These are phyloP conservation scores for Aspergillus chevalieri DNA, from an alignment of 2,329 filamentous ascomycete species.

Conservation along the genomic window DNA sequence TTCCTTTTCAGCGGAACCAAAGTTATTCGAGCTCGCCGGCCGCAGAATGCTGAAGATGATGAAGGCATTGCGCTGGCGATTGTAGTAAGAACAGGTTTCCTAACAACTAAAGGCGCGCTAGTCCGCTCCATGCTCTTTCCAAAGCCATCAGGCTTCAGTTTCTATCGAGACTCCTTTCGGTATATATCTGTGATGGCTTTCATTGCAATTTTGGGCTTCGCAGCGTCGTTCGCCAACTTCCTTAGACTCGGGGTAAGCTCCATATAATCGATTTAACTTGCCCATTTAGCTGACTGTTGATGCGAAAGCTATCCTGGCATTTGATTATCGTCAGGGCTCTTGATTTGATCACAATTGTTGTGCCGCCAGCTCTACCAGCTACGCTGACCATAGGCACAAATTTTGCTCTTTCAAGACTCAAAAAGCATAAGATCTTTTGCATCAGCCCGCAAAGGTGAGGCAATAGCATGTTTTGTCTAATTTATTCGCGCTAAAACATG, in stretches of 20 bases:
- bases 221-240: conserved; percentile 90
- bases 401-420: conserved; percentile 81
- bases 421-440: conserved; percentile 87
- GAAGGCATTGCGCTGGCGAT: conserved; percentile 88
- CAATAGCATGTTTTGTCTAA: not conserved
- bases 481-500: conserved; percentile 4
- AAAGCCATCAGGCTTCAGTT: conserved; percentile 96
- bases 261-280: not conserved
- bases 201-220: conserved; percentile 79
- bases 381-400: conserved; percentile 95
- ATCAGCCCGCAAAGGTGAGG: conserved; percentile 76
- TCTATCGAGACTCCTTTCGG: conserved; percentile 93
- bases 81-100: conserved; percentile 90
- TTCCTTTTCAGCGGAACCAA: conserved; percentile 95
- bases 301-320: conserved; percentile 65
- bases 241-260: conserved; percentile 60
- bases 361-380: conserved; percentile 87
- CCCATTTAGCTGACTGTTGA: not conserved
- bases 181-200: conserved; percentile 96
- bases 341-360: conserved; percentile 95
- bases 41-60: conserved; percentile 76
- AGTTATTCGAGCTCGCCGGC: conserved; percentile 81
- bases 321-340: conserved; percentile 86
- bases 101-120: conserved; percentile 91
- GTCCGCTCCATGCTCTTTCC: conserved; percentile 98